Evolutionary conservation across 2,329 filamentous ascomycete species (phyloP).

Genomic region (Cordyceps tenuipes): DNA sequence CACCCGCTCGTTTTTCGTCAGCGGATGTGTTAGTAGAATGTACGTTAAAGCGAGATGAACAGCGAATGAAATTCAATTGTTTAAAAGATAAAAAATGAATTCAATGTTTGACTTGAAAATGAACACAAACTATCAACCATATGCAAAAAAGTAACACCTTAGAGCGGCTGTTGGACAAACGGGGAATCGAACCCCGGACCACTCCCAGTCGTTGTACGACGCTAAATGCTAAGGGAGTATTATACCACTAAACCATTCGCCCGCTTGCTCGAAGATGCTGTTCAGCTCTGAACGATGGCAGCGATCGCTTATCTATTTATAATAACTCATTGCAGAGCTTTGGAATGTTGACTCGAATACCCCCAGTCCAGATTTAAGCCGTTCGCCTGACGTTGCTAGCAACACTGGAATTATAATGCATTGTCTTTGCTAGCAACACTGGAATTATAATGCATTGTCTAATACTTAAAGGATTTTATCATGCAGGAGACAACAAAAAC

Average conservation of each 20-base stretch:
- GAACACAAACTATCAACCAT: too few relatives aligned
- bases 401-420: background rate
- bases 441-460: background rate
- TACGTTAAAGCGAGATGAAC: background rate
- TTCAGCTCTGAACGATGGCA: constrained; percentile 21
- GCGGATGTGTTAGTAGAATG: background rate
- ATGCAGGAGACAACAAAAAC: background rate
- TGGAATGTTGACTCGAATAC: too few relatives aligned
- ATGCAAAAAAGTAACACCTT: background rate
- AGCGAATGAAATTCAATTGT: background rate
- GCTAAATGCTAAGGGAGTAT: constrained; percentile 11
- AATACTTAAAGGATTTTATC: background rate
- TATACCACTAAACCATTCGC: constrained; percentile 13
- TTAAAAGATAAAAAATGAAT: background rate
- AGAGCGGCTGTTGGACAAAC: constrained; percentile 11
- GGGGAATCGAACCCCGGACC: constrained; percentile 15
- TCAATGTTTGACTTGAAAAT: background rate
- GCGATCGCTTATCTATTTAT: background rate
- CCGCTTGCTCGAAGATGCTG: constrained; percentile 1
- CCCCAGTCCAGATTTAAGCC: too few relatives aligned
- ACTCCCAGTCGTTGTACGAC: constrained; percentile 11
- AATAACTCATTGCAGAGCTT: background rate
- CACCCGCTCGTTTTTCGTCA: constrained; percentile 10
- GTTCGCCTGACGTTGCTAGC: background rate
- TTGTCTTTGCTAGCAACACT: background rate